phyloP scores from a whole-genome alignment of 805 yeast genomes.

The Cyberlindnera misumaiensis region DNA sequence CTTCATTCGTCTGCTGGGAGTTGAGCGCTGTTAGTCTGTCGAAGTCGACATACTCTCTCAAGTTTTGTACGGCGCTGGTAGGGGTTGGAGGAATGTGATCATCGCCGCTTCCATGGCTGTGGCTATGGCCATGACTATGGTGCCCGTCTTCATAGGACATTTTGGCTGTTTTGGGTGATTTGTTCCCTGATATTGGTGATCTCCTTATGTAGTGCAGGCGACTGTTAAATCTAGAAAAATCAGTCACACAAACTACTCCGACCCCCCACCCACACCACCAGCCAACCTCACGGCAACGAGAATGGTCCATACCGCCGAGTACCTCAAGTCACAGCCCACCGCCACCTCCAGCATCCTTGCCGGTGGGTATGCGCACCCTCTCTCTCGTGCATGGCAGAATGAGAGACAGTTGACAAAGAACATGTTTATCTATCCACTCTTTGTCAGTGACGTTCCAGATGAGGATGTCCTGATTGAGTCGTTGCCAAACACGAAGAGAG shows the following conservation, averaged over 20 bases:
- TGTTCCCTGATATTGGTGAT: too few species aligned
- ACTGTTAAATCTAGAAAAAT: too few species aligned
- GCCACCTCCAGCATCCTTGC: slow-evolving; percentile 72
- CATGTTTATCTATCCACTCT: slow-evolving; percentile 90
- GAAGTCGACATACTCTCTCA: slow-evolving; percentile 54
- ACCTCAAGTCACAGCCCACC: slow-evolving; percentile 49
- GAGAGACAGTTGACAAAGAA: slow-evolving; percentile 77
- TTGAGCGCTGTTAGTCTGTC: slow-evolving; percentile 60
- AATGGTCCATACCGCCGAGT: slow-evolving; percentile 68
- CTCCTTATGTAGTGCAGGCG: too few species aligned
- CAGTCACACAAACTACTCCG: too few species aligned
- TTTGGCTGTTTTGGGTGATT: too few species aligned
- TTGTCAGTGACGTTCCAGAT: slow-evolving; percentile 73
- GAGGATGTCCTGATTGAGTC: slow-evolving; percentile 71
- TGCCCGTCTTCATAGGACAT: slow-evolving; percentile 23
- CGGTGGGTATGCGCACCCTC: slow-evolving; percentile 92
- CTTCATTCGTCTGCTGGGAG: slow-evolving; percentile 43
- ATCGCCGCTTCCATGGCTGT: slow-evolving; percentile 11
- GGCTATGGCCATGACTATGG: slow-evolving; percentile 17
- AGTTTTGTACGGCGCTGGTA: slow-evolving; percentile 63
- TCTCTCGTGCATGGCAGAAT: slow-evolving; percentile 85
- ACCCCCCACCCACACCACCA: too few species aligned
- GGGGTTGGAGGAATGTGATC: slow-evolving; percentile 51
- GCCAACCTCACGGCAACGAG: too few species aligned
- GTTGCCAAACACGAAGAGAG: slow-evolving; percentile 82